Evolutionary conservation across 2,329 filamentous ascomycete species (phyloP), one percentile per base, ranked within the genome.

Genomic region (Colletotrichum tropicale): DNA sequence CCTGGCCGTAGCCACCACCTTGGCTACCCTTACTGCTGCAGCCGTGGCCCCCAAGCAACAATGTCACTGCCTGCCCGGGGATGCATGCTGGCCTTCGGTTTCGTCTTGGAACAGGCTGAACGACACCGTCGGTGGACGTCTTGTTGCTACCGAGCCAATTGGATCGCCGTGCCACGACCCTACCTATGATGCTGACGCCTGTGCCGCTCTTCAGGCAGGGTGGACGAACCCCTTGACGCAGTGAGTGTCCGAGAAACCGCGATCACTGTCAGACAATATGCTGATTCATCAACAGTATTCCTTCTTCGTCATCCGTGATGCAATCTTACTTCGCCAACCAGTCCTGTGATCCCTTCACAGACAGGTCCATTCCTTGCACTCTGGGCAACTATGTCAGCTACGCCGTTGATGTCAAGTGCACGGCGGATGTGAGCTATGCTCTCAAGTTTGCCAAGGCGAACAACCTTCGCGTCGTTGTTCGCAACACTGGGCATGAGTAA

Each of bases 81-180:
- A 92, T 69, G 15, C 77, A 1, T 87, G 85, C 79, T 93, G 91
- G 90, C 91, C 92, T 0, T 81, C 82, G 0, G n/a, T 77, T 0
- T 62, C 78, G 2, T 80, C 82, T 7, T 93, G 91, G 91, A 77
- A 82, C 5, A 69, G 77, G 0, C 86, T 93, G 66, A 92, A 93
- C 78, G 66, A 80, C 9, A 87, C 90, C 2, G 83, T 92, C 3
- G 82, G 84, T 24, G 90, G 89, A 1, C 84, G 83, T 7, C 83
- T 93, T 28, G 83, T 93, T 43, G 84, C 86, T 10, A 91, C 88
- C 0, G 81, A 87, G 5, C 91, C 91, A 0, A 79, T 92, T 4
- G 91, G 86, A 1, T 81, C 86, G 5, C 83, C 87, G 1, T 93
- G 91, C 79, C 91, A 93, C 77, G 82, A 86, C 32, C 84, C 82